Base-by-base conservation (phyloP, 257 asterid species). In the Phtheirospermum japonicum region DNA sequence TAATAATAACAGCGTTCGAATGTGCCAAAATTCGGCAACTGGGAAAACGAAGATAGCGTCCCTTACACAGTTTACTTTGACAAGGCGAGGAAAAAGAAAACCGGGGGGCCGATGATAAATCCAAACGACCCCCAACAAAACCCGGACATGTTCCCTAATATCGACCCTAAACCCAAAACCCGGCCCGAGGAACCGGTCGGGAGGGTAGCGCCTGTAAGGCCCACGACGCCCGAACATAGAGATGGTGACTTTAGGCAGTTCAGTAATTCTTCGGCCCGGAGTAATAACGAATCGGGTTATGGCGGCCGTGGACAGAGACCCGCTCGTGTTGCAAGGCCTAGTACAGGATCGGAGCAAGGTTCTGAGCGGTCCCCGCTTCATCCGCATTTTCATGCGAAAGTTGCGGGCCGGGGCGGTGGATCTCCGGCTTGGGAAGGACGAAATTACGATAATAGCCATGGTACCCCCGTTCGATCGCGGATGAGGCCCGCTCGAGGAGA, bases 101-200 rank as follows among this genome's bases (percentile, higher is more conserved):
- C 8, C 11, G 60, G 60, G 7, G 60, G 37, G 19, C 85, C 80
- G 72, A 76, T 82, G 71, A 78, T 83, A 19, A 90, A 90, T 58
- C 97, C 95, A 4, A 90, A 87, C 33, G 95, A 90, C 54, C 97
- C 97, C 4, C 61, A 66, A 66, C 84, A 86, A 59, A 75, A 84
- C 76, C 88, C 92, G 0, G 88, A 77, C 3, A 65, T 82, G 85
- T 85, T 83, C 61, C 51, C 72, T 7, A 54, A 54, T 31, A 42
- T 4, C 64, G 7, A 1, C 78, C 28, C 28, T 9, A 73, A 69
- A 14, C 13, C 72, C 4, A 64, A 62, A 64, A 59, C 63, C 37
- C 66, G 68, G 18, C 54, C 71, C 2, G 83, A 73, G 53, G 82
- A 79, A 49, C 80, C 70, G 33, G 17, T 68, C 7, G 74, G 77